Percentiles rank a stretch among this genome's conserved stretches.
Evolutionary conservation across 768 basidiomycete species (phyloP).

Genomic region (Amanita pseudoporphyria): DNA sequence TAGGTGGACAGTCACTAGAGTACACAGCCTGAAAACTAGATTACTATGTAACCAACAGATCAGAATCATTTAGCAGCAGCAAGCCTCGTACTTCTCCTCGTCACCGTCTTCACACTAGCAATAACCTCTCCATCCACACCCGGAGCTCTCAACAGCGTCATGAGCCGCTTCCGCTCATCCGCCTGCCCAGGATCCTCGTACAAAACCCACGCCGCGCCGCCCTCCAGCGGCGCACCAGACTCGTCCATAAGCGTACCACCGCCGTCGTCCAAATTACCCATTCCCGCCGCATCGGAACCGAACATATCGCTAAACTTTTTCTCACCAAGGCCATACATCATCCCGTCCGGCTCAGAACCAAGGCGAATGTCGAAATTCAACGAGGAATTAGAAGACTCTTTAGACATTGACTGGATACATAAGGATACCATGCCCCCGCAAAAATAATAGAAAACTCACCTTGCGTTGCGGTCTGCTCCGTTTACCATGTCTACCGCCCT

Average conservation of each 20-base stretch:
- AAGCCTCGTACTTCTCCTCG: constrained; percentile 1
- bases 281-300: constrained; percentile 18
- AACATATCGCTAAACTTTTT: constrained; percentile 19
- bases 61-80: not conserved
- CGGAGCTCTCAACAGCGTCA: constrained; percentile 38
- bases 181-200: constrained; percentile 63
- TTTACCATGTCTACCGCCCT: constrained; percentile 22
- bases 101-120: not conserved
- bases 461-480: constrained; percentile 22
- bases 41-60: not conserved
- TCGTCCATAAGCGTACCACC: constrained; percentile 5
- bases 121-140: not conserved
- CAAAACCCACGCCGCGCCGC: constrained; percentile 45
- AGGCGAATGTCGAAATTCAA: constrained; percentile 14
- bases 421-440: not conserved
- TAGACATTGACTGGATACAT: constrained; percentile 24
- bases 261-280: not conserved
- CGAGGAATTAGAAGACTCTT: constrained; percentile 25
- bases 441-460: constrained; percentile 12
- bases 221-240: constrained; percentile 27
- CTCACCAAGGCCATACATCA: constrained; percentile 11
- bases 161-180: constrained; percentile 46
- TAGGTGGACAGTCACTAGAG: not conserved
- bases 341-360: constrained; percentile 11
- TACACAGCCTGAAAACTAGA: no score